A percentile compares a stretch with the other conserved stretches of the same genome.
Conservation (phyloP, 2,329 filamentous ascomycete species). For the Teratosphaeria destructans region DNA sequence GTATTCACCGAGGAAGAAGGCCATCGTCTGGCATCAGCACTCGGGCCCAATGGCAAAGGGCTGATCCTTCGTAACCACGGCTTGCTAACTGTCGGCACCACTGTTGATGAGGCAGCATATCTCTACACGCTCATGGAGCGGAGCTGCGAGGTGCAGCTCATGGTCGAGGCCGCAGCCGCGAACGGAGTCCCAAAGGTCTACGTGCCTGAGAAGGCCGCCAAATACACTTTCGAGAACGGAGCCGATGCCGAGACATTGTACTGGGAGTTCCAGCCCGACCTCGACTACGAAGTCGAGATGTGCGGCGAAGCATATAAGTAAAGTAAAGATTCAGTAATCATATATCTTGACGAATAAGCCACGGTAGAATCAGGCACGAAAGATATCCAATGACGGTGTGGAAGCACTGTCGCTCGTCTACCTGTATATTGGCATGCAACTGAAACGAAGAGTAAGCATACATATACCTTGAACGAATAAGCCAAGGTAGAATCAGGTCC, state of each 20-base stretch:
- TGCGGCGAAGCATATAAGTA: neutral
- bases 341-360: neutral
- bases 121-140: slow-evolving; percentile 59
- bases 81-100: slow-evolving; percentile 57
- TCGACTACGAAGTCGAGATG: slow-evolving; percentile 30
- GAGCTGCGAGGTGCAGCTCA: slow-evolving; percentile 57
- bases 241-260: slow-evolving; percentile 41
- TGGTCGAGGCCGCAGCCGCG: slow-evolving; percentile 51
- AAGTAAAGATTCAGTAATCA: neutral
- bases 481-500: neutral
- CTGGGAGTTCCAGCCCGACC: slow-evolving; percentile 43
- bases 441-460: neutral
- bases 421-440: neutral
- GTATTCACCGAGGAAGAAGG: slow-evolving; percentile 56
- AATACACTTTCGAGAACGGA: slow-evolving; percentile 41
- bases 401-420: neutral
- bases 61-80: slow-evolving; percentile 63
- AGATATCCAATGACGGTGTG: neutral
- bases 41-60: slow-evolving; percentile 52
- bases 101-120: slow-evolving; percentile 60
- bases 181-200: slow-evolving; percentile 42
- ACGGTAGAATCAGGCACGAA: neutral
- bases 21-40: slow-evolving; percentile 49
- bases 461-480: neutral
- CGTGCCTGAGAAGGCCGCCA: slow-evolving; percentile 46